Percentiles rank a stretch among this genome's conserved stretches.
These are phyloP conservation scores for Azolla pinnata DNA, from an alignment of 75 land plant genomes.

Conservation along the genomic window DNA sequence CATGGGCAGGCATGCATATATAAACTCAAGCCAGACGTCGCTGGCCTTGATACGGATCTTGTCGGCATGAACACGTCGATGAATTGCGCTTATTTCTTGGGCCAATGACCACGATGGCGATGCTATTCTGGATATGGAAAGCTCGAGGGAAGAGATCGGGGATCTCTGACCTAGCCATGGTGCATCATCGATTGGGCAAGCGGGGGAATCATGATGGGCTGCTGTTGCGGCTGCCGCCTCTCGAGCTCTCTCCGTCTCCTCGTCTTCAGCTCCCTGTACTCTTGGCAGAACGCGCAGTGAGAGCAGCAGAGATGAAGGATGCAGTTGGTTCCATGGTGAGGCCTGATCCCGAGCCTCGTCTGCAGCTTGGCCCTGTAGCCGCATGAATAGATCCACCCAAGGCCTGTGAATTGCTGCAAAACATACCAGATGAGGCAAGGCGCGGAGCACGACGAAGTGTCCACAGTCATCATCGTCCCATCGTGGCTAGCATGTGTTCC, in stretches of 20 bases:
- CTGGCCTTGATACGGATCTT: too few species aligned
- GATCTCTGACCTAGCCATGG: too few species aligned
- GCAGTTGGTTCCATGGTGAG: conserved; percentile 23
- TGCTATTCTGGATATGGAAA: too few species aligned
- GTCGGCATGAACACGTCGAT: too few species aligned
- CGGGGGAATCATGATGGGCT: conserved; percentile 11
- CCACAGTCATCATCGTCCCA: too few species aligned
- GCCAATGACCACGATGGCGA: too few species aligned
- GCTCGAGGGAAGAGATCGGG: too few species aligned
- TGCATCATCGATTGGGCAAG: conserved; percentile 8
- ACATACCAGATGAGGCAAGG: conserved; percentile 24
- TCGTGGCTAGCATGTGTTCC: too few species aligned
- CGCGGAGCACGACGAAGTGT: conserved; percentile 18
- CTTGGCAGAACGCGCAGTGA: conserved; percentile 27
- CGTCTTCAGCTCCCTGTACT: conserved; percentile 25
- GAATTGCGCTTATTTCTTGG: too few species aligned
- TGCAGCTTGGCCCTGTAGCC: conserved; percentile 28
- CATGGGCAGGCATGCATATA: too few species aligned
- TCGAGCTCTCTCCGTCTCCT: conserved; percentile 11
- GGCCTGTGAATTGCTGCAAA: conserved; percentile 24
- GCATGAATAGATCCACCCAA: conserved; percentile 27
- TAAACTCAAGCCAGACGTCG: too few species aligned
- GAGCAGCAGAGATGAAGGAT: conserved; percentile 18
- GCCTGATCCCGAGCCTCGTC: conserved; percentile 17
- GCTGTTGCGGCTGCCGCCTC: conserved; percentile 6